A percentile compares a stretch with the other conserved stretches of the same genome.
Conservation (phyloP, 208 protist species). For the Trypanosoma lewisi region DNA sequence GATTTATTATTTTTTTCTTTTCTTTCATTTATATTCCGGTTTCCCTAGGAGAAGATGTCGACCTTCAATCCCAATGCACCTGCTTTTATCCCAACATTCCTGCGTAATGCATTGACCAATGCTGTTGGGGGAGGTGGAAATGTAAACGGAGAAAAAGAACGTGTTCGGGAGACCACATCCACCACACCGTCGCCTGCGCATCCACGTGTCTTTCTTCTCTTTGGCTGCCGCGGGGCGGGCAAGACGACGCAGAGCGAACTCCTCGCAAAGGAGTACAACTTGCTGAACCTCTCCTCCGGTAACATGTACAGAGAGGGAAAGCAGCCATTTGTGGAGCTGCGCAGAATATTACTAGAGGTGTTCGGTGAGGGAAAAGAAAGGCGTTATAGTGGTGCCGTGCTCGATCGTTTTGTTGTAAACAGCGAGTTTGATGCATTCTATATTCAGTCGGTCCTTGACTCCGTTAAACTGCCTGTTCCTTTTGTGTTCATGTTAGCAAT, state of each 20-base stretch:
- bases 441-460: conserved; percentile 55
- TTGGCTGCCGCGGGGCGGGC: conserved; percentile 76
- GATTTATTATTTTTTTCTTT: conserved; percentile 7
- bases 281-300: conserved; percentile 74
- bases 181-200: conserved; percentile 1
- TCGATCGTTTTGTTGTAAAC: conserved; percentile 82
- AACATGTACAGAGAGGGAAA: conserved; percentile 65
- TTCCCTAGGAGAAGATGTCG: background rate
- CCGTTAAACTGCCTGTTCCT: conserved; percentile 56
- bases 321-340: conserved; percentile 73
- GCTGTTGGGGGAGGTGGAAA: conserved; percentile 11
- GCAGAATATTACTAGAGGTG: conserved; percentile 47
- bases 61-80: conserved; percentile 62
- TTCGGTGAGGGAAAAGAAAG: conserved; percentile 53
- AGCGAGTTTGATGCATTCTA: conserved; percentile 86
- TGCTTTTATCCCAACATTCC: conserved; percentile 54
- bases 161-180: conserved; percentile 15
- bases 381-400: conserved; percentile 70
- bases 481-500: conserved; percentile 79
- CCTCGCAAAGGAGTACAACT: conserved; percentile 62
- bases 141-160: conserved; percentile 20
- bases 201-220: conserved; percentile 75
- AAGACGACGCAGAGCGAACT: conserved; percentile 70
- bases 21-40: too few relatives aligned
- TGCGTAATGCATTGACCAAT: conserved; percentile 13